A percentile compares a stretch with the other conserved stretches of the same genome.
Conservation (phyloP, 805 yeast genomes). For the Wickerhamiella dianesei region DNA sequence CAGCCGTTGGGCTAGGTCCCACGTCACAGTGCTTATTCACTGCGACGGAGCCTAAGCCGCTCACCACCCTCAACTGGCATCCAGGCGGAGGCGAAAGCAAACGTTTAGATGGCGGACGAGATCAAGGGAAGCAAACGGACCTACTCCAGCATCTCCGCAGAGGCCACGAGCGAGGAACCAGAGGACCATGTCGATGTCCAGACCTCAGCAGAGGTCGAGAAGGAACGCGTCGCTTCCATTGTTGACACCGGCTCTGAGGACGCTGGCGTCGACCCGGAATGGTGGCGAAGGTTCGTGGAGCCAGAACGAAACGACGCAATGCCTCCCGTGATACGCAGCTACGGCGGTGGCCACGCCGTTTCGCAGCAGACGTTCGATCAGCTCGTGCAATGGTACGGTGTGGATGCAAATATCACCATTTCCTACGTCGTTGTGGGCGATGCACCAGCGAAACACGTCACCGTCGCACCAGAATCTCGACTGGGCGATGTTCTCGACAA, state of each 20-base stretch:
- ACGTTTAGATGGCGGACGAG: not conserved
- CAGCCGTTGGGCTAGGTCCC: no score
- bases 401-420: constrained; percentile 3
- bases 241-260: not conserved
- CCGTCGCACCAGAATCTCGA: not conserved
- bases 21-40: not conserved
- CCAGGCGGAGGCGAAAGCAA: not conserved
- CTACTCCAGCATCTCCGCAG: not conserved
- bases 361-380: constrained; percentile 2
- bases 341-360: constrained; percentile 8
- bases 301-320: not conserved
- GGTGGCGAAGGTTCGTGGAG: constrained; percentile 2
- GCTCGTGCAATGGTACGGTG: constrained; percentile 10
- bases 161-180: not conserved
- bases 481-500: constrained; percentile 3
- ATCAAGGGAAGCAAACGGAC: constrained; percentile 1
- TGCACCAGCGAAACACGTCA: constrained; percentile 1
- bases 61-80: not conserved
- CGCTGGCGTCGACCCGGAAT: not conserved
- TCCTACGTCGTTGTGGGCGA: constrained; percentile 3
- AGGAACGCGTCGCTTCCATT: not conserved
- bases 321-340: constrained; percentile 6
- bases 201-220: not conserved
- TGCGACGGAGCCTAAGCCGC: not conserved
- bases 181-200: not conserved